Conservation (phyloP, 2,329 filamentous ascomycete species). For the Epichloe elymi region DNA sequence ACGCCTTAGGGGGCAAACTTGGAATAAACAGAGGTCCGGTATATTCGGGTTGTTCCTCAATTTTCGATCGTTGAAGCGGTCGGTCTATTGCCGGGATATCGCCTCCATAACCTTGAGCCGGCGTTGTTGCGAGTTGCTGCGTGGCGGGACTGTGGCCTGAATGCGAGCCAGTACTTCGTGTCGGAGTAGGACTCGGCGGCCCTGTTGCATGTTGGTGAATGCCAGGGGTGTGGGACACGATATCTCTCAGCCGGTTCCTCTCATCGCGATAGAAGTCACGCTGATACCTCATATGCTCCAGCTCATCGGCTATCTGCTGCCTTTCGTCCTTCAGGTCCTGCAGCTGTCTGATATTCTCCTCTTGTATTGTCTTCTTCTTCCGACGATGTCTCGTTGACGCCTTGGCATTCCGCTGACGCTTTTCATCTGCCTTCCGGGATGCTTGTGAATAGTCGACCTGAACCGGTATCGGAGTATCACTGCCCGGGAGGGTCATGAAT, state of each 20-base stretch:
- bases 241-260: constrained; percentile 56
- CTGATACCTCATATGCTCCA: constrained; percentile 45
- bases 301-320: constrained; percentile 45
- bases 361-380: constrained; percentile 71
- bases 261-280: constrained; percentile 63
- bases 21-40: constrained; percentile 26
- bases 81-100: constrained; percentile 33
- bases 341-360: constrained; percentile 56
- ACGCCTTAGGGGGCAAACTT: constrained; percentile 19
- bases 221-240: constrained; percentile 47
- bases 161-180: constrained; percentile 22
- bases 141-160: constrained; percentile 24
- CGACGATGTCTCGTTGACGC: constrained; percentile 73
- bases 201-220: constrained; percentile 39
- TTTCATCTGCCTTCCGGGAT: constrained; percentile 73
- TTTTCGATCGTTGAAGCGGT: constrained; percentile 32
- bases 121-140: constrained; percentile 15
- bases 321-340: constrained; percentile 55
- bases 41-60: constrained; percentile 33
- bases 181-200: constrained; percentile 35
- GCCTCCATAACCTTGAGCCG: constrained; percentile 22
- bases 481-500: constrained; percentile 26
- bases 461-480: constrained; percentile 36
- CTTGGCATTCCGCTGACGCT: constrained; percentile 71
- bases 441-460: constrained; percentile 71